These are phyloP conservation scores for Xylaria polymorpha DNA, from an alignment of 2,329 filamentous ascomycete species.

Conservation along the genomic window DNA sequence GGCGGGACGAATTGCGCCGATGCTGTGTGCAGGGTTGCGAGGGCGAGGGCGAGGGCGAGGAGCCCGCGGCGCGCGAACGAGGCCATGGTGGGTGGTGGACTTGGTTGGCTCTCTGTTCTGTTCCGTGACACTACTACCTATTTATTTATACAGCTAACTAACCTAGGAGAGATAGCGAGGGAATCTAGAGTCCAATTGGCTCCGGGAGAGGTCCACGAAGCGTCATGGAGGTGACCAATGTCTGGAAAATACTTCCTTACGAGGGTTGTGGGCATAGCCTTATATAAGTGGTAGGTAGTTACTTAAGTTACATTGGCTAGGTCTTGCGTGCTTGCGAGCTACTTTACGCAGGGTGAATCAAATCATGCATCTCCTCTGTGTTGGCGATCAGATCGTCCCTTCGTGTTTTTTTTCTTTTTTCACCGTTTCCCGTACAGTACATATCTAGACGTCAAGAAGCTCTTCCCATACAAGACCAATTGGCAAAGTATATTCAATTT, in stretches of 20 bases:
- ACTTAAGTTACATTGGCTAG: constrained; percentile 21
- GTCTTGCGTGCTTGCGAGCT: constrained; percentile 4
- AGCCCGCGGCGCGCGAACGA: constrained; percentile 35
- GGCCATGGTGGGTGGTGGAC: constrained; percentile 35
- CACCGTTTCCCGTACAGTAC: neutral
- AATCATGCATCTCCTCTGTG: constrained; percentile 9
- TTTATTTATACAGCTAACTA: neutral
- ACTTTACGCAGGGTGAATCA: constrained; percentile 5
- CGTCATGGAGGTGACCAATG: neutral
- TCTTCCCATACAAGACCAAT: neutral
- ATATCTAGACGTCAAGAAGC: neutral
- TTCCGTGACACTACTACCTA: constrained; percentile 5
- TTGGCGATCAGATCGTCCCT: constrained; percentile 10
- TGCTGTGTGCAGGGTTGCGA: constrained; percentile 32
- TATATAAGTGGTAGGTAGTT: constrained; percentile 10
- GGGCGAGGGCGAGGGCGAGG: constrained; percentile 40
- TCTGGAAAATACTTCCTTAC: constrained; percentile 1
- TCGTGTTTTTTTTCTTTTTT: neutral
- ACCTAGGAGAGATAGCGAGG: neutral
- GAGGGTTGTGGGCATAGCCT: neutral
- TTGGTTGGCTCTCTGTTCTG: neutral
- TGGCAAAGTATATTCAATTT: neutral
- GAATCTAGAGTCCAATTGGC: constrained; percentile 10
- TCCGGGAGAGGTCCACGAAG: neutral
- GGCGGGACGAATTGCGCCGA: constrained; percentile 47